A percentile compares a stretch with the other conserved stretches of the same genome.
phyloP scores from a whole-genome alignment of 148 eudicot genomes.

The Rhododendron henanense region DNA sequence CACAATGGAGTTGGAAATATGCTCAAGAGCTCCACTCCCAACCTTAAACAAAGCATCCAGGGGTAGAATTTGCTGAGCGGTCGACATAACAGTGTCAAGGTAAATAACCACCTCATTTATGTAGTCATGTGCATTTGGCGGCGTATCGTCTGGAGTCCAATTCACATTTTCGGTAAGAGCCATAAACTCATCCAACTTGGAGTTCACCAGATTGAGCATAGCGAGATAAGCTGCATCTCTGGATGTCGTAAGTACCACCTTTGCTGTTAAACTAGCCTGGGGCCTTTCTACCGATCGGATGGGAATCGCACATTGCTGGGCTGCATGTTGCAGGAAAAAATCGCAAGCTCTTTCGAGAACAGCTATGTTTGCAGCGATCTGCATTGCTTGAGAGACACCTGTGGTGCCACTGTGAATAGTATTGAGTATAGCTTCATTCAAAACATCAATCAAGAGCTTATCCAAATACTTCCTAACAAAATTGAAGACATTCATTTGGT shows the following conservation, averaged over 20 bases:
- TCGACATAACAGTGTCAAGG: conserved; percentile 71
- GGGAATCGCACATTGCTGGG: conserved; percentile 71
- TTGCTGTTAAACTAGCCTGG: conserved; percentile 63
- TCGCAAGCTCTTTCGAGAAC: conserved; percentile 86
- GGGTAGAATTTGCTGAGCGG: conserved; percentile 85
- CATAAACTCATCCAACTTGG: conserved; percentile 68
- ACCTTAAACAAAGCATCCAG: conserved; percentile 76
- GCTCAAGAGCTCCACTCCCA: conserved; percentile 89
- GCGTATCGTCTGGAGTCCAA: conserved; percentile 76
- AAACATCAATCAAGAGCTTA: conserved; percentile 69
- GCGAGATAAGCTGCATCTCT: conserved; percentile 83
- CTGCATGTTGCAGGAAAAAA: conserved; percentile 70
- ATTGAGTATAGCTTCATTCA: conserved; percentile 68
- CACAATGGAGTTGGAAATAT: conserved; percentile 65
- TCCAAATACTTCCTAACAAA: conserved; percentile 72
- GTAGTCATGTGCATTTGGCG: conserved; percentile 52
- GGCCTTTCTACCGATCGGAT: conserved; percentile 55
- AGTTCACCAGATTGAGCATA: conserved; percentile 58
- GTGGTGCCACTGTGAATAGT: conserved; percentile 56
- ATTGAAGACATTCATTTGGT: conserved; percentile 62
- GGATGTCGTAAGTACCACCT: conserved; percentile 76
- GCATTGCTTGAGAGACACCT: conserved; percentile 89
- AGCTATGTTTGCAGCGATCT: conserved; percentile 82
- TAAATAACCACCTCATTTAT: conserved; percentile 71
- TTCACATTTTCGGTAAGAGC: conserved; percentile 60